Evolutionary conservation across 73 alveolate genomes (phyloP).

Genomic region (Paramecium primaurelia): DNA sequence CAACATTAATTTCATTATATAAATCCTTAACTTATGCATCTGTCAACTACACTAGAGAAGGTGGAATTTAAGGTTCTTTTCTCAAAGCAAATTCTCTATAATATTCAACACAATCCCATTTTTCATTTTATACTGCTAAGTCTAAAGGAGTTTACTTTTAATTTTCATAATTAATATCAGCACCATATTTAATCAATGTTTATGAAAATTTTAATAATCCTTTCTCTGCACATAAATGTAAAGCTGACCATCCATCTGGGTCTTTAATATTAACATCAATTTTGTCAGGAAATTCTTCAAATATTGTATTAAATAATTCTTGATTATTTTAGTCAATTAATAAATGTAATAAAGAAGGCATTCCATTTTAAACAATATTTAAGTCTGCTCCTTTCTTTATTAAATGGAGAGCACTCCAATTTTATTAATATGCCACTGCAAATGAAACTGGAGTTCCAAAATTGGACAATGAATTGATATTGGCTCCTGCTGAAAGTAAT

Average conservation of each 20-base stretch:
- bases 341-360: slow-evolving; percentile 45
- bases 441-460: slow-evolving; percentile 50
- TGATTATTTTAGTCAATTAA: slow-evolving; percentile 31
- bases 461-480: slow-evolving; percentile 4
- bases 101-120: slow-evolving; percentile 23
- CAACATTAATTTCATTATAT: background rate
- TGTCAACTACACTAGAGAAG: background rate
- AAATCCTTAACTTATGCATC: background rate
- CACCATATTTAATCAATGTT: slow-evolving; percentile 38
- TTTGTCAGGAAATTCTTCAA: background rate
- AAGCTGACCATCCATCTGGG: slow-evolving; percentile 57
- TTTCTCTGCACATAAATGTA: slow-evolving; percentile 58
- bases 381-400: slow-evolving; percentile 53
- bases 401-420: slow-evolving; percentile 12
- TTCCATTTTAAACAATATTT: background rate
- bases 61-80: background rate
- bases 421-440: slow-evolving; percentile 44
- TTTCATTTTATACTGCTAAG: slow-evolving; percentile 22
- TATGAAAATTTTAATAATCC: slow-evolving; percentile 26
- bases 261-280: slow-evolving; percentile 39
- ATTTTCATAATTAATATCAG: slow-evolving; percentile 31
- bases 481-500: slow-evolving; percentile 41
- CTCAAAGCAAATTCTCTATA: background rate
- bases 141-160: slow-evolving; percentile 34
- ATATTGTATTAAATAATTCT: slow-evolving; percentile 36